Evolutionary conservation across 2,329 filamentous ascomycete genomes (phyloP), one percentile per base, ranked within the genome.

Genomic region (Stenocarpella maydis): DNA sequence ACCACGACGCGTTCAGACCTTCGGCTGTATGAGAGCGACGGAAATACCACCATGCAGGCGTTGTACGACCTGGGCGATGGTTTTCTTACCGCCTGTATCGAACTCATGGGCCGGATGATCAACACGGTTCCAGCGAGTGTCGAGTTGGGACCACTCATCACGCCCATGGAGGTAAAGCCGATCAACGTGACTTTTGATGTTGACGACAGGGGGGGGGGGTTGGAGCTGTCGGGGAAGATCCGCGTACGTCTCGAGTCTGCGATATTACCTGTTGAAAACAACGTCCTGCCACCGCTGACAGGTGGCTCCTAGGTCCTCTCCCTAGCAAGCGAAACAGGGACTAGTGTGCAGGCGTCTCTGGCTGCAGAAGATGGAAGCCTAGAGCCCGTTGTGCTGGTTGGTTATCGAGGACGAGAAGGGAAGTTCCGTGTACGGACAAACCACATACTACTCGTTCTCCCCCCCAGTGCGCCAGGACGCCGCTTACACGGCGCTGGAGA

Each of bases 21-120:
- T 9, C 72, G 76, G 12, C 54, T 77, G n/a, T 77, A 73, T 67
- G 74, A 72, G 39, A 75, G 74, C 49, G 76, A 78, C 41, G 70
- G 72, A 4, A 77, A 77, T 37, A 71, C 70, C 50, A 75, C 75
- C 6, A 78, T 77, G 75, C 52, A 71, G 31, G 66, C 71, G 14
- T 54, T 78, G 21, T 76, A 76, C n/a, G 67, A 67, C 5, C 69
- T 71, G 12, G 72, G 72, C 5, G 73, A 75, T 4, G 71, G 45
- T 1, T 77, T 77, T 54, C 71, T 73, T 26, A 69, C 72, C 14
- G 75, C 74, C 24, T 78, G 76, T 28, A 72, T 72, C 12, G 69
- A 73, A 41, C 37, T 77, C 19, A 47, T 77, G 49, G 60, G 69
- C 21, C 75, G 75, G 14, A 75, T 76, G 74, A 68, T 77, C 47